Percentiles rank a stretch among this genome's conserved stretches.
Conservation (phyloP, 352 stramenopile genomes). For the Pythium biforme region DNA sequence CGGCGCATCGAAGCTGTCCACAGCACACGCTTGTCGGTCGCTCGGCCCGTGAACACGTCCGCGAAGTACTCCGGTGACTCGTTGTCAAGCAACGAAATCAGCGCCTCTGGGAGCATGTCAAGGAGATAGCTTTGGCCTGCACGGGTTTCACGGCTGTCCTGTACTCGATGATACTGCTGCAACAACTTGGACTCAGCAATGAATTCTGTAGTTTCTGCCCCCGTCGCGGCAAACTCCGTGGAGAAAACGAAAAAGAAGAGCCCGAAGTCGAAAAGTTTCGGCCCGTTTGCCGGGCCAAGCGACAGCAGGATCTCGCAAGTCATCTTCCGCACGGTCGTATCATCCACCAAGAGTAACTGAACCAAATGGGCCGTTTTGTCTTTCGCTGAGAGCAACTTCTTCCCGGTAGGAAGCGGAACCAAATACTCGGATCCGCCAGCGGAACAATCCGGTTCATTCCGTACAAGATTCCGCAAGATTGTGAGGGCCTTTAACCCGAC, state of each 20-base stretch:
- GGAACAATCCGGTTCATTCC: slow-evolving; percentile 42
- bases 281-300: slow-evolving; percentile 41
- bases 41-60: slow-evolving; percentile 55
- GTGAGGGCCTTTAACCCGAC: slow-evolving; percentile 51
- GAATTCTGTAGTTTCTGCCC: slow-evolving; percentile 37
- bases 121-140: slow-evolving; percentile 61
- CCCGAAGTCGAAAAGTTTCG: slow-evolving; percentile 59
- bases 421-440: slow-evolving; percentile 29
- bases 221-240: slow-evolving; percentile 22
- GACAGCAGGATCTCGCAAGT: slow-evolving; percentile 67
- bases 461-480: slow-evolving; percentile 62
- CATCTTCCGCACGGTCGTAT: slow-evolving; percentile 43
- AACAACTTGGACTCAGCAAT: slow-evolving; percentile 62
- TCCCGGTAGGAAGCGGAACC: slow-evolving; percentile 56
- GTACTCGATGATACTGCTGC: slow-evolving; percentile 59
- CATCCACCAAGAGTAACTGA: slow-evolving; percentile 67
- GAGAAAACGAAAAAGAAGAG: slow-evolving; percentile 78
- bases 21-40: slow-evolving; percentile 60
- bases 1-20: slow-evolving; percentile 70
- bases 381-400: slow-evolving; percentile 50
- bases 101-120: slow-evolving; percentile 69
- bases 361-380: slow-evolving; percentile 50
- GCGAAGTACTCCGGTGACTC: slow-evolving; percentile 65
- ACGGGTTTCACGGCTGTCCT: slow-evolving; percentile 46
- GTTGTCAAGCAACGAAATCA: slow-evolving; percentile 66